Base-by-base conservation (phyloP, 345 rosid species). In the Populus deltoides region DNA sequence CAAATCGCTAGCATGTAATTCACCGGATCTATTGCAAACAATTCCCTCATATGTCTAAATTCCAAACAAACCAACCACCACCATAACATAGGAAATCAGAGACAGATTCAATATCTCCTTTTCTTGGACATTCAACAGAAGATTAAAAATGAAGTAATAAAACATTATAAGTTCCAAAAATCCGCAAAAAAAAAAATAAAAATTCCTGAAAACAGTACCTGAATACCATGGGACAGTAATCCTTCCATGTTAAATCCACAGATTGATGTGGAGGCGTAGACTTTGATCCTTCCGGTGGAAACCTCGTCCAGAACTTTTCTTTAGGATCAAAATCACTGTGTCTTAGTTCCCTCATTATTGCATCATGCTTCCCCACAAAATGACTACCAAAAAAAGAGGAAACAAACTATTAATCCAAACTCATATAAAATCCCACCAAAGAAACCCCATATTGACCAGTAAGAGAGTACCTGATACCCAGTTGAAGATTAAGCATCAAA, bases 161-260 rank as follows among this genome's bases (percentile, higher is more conserved):
- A 68, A 17, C 35, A 2, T 25, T 38, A 16, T 24, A 74, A 3
- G 9, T 49, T 10, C 27, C 71, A 17, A 43, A 55, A 3, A 27
- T 27, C 73, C 33, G 2, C 1, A 33, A 51, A 12, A 72, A 53
- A 25, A 7, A 43, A 22, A 55, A n/a, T n/a, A n/a, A 3, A 12
- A 66, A 7, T 1, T 68, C 2, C 22, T 65, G 5, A 51, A 43
- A 39, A 16, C 13, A 74, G 31, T 77, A 90, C 93, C 91, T 89
- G 85, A 92, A 92, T 39, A 92, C 95, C 81, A 90, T 79, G 53
- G 97, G 93, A 68, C 93, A 90, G 79, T 90, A 92, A 80, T 92
- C 94, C 83, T 92, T 92, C 94, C 97, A 92, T 80, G 84, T 86
- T 80, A 90, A 92, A 45, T 90, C 97, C 16, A 79, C 79, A 0